phyloP scores from a whole-genome alignment of 176 grass and related monocot species.

The Aegilops longissima region DNA sequence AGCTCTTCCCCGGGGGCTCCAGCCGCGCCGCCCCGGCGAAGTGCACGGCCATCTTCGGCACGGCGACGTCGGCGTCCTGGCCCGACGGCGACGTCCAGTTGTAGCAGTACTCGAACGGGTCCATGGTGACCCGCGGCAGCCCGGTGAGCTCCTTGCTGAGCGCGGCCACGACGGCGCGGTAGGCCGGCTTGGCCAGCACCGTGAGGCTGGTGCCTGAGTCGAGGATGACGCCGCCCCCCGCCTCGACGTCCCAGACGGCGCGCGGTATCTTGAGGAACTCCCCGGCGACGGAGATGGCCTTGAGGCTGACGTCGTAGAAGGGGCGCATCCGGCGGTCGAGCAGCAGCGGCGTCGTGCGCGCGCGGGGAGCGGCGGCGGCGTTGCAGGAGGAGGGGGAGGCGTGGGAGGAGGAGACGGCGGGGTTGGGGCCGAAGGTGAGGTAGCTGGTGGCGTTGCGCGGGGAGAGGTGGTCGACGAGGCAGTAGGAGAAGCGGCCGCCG shows the following conservation, averaged over 20 bases:
- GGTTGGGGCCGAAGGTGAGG: conserved; percentile 78
- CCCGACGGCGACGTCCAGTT: conserved; percentile 73
- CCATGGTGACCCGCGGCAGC: conserved; percentile 52
- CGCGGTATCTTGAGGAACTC: conserved; percentile 61
- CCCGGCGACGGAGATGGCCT: conserved; percentile 60
- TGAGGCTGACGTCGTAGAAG: conserved; percentile 67
- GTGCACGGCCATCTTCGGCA: conserved; percentile 72
- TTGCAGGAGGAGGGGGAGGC: not conserved
- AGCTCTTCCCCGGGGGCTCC: conserved; percentile 85
- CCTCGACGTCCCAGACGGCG: conserved; percentile 68
- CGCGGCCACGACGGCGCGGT: conserved; percentile 56
- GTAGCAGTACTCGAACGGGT: conserved; percentile 96
- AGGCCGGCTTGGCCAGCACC: conserved; percentile 62
- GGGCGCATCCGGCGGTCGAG: conserved; percentile 63
- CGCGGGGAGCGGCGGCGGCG: not conserved
- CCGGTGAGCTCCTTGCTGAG: conserved; percentile 46
- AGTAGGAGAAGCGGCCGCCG: conserved; percentile 93
- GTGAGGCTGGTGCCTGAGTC: conserved; percentile 92
- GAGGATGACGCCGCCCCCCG: conserved; percentile 76
- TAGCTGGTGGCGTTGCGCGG: conserved; percentile 79
- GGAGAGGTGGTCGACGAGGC: conserved; percentile 97
- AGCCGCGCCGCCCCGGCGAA: conserved; percentile 56
- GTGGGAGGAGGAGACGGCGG: not conserved
- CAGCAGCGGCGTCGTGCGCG: conserved; percentile 58
- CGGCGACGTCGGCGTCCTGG: not conserved